Conservation (phyloP, 768 basidiomycete genomes). For the Mycena maculata region DNA sequence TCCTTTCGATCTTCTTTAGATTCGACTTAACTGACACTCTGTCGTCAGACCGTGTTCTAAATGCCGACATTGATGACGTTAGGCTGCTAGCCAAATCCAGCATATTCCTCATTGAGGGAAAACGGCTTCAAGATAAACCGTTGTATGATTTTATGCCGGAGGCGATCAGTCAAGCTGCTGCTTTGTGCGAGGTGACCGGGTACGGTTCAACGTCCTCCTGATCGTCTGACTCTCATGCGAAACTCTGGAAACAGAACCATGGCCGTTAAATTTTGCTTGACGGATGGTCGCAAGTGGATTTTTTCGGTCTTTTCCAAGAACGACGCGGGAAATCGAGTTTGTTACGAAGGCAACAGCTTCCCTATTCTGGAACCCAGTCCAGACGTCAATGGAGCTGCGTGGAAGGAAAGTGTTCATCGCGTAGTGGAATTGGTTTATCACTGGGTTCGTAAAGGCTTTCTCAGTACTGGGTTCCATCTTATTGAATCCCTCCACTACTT, state of each 20-base stretch:
- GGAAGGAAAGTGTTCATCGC: neutral
- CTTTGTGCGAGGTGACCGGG: constrained; percentile 3
- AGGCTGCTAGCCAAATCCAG: neutral
- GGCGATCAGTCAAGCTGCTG: neutral
- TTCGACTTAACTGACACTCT: neutral
- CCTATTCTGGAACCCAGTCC: neutral
- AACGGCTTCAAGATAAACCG: neutral
- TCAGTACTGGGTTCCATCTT: neutral
- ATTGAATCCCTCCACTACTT: neutral
- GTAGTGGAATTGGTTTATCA: neutral
- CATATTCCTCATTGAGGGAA: neutral
- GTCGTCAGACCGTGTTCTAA: neutral
- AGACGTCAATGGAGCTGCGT: neutral
- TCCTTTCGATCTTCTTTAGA: neutral
- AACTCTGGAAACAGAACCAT: neutral
- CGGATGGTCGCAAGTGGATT: constrained; percentile 3
- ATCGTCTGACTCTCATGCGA: neutral
- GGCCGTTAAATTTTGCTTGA: neutral
- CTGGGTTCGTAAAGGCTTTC: neutral
- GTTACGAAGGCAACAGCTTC: neutral
- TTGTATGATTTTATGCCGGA: neutral
- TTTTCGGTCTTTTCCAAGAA: neutral
- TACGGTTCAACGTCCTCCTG: neutral
- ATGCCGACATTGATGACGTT: neutral
- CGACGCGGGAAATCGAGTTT: neutral